Evolutionary conservation across 805 yeast species (phyloP).

Genomic region (Wickerhamiella brachini): DNA sequence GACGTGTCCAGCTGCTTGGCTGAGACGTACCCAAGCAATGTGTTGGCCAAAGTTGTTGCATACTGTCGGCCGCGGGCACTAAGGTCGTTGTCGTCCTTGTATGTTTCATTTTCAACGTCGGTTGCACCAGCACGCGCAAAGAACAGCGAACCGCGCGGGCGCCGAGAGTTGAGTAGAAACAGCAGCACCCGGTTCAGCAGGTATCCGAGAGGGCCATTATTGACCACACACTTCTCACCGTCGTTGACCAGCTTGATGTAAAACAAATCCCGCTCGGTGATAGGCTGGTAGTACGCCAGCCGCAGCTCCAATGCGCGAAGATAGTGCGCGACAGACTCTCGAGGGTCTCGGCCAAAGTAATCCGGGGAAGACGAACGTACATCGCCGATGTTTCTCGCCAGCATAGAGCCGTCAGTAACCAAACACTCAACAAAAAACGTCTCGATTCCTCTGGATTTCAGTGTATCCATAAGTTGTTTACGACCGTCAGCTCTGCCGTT

Average conservation of each 20-base stretch:
- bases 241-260: constrained; percentile 82
- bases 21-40: constrained; percentile 33
- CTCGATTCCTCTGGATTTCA: constrained; percentile 45
- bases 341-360: constrained; percentile 60
- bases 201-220: constrained; percentile 76
- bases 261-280: constrained; percentile 47
- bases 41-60: constrained; percentile 47
- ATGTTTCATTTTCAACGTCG: constrained; percentile 40
- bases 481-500: constrained; percentile 69
- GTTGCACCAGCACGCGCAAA: constrained; percentile 47
- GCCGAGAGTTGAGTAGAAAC: constrained; percentile 80
- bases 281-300: constrained; percentile 57
- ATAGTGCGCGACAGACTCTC: constrained; percentile 65
- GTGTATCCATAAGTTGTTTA: constrained; percentile 34
- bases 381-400: constrained; percentile 65
- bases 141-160: constrained; percentile 79
- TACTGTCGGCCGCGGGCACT: constrained; percentile 58
- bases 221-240: constrained; percentile 70
- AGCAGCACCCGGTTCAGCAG: constrained; percentile 81
- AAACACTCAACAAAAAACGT: constrained; percentile 79
- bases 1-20: constrained; percentile 14
- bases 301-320: constrained; percentile 54
- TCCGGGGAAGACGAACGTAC: constrained; percentile 76
- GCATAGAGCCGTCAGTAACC: constrained; percentile 55
- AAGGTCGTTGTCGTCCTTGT: constrained; percentile 67